A percentile compares a stretch with the other conserved stretches of the same genome.
These are phyloP conservation scores for Aspergillus saccharolyticus DNA, from an alignment of 495 filamentous ascomycete species.

Conservation along the genomic window DNA sequence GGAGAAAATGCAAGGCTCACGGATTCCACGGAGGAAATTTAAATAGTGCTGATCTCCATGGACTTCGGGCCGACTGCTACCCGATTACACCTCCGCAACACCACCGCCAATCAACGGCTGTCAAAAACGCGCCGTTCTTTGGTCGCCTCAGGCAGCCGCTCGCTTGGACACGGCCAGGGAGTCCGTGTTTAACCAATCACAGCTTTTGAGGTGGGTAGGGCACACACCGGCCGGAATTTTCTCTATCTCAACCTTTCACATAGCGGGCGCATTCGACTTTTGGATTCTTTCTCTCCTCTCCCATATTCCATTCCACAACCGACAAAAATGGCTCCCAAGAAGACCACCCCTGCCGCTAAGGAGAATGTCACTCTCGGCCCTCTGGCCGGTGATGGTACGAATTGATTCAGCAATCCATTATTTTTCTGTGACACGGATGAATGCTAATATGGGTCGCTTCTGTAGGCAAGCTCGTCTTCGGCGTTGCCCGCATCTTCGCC, in stretches of 20 bases:
- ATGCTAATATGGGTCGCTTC: constrained; percentile 18
- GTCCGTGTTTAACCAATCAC: constrained; percentile 28
- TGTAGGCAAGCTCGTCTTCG: constrained; percentile 92
- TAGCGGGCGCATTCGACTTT: constrained; percentile 5
- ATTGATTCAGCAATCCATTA: neutral
- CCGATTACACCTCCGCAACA: too few relatives aligned
- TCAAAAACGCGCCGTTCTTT: constrained; percentile 1
- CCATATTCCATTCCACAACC: constrained; percentile 44
- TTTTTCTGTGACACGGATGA: neutral
- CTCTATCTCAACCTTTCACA: constrained; percentile 18
- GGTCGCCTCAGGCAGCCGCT: constrained; percentile 22
- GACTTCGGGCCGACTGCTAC: constrained; percentile 30
- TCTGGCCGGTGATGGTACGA: constrained; percentile 80
- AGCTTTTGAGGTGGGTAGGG: constrained; percentile 28
- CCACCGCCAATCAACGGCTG: constrained; percentile 8
- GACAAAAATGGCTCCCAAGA: constrained; percentile 77
- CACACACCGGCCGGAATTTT: constrained; percentile 39
- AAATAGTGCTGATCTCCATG: constrained; percentile 26
- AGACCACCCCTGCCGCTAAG: constrained; percentile 65
- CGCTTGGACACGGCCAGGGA: constrained; percentile 25
- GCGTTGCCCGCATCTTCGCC: constrained; percentile 98
- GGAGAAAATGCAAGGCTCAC: constrained; percentile 3
- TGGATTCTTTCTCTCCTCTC: constrained; percentile 25
- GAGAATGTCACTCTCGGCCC: constrained; percentile 99
- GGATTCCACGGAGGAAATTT: constrained; percentile 26